Base-by-base conservation (phyloP, 1,284 basidiomycete genomes). In the Fomitopsis palustris region DNA sequence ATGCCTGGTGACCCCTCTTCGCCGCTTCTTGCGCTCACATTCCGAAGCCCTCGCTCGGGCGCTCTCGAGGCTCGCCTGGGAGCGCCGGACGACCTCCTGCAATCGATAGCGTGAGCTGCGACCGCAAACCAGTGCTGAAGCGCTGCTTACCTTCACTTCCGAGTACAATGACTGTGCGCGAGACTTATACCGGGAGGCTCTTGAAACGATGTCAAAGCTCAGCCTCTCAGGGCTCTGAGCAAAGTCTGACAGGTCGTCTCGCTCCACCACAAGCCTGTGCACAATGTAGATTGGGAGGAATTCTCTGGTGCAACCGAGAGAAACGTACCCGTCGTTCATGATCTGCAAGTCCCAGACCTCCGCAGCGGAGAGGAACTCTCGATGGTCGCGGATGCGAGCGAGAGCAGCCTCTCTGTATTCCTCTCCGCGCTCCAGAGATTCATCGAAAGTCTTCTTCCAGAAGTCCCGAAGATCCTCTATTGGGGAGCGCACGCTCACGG, bases 331-430 rank as follows among this genome's bases (percentile, higher is more conserved):
- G 53, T 59, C 54, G 39, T 59, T 37, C 53, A 55, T 49, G 17
- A 53, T 59, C 45, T 59, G 57, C 45, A 59, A 47, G 27, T 59
- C 53, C 57, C 57, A 59, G n/a, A 52, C 41, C 25, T 59, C 53
- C n/a, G 54, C 53, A 25, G 27, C 43, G 10, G 57, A 59, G 6
- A 59, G 53, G 4, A 39, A 25, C 17, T 27, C 42, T n/a, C 39
- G 56, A 35, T 39, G 38, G 16, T 16, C 23, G 35, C 19, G 33
- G 9, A 57, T 39, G 23, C 45, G 31, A 4, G 37, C 37, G 27
- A 55, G 25, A 16, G 57, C 57, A 7, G 53, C 54, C 23, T 29
- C 29, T 21, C 54, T 59, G 25, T 41, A 51, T 25, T 55, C 37
- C 23, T 59, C 57, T 29, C 57, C 57, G 10, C 23, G n/a, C 23